Evolutionary conservation across 1,284 basidiomycete species (phyloP), one percentile per base, ranked within the genome.

Genomic region (Schizophyllum commune): DNA sequence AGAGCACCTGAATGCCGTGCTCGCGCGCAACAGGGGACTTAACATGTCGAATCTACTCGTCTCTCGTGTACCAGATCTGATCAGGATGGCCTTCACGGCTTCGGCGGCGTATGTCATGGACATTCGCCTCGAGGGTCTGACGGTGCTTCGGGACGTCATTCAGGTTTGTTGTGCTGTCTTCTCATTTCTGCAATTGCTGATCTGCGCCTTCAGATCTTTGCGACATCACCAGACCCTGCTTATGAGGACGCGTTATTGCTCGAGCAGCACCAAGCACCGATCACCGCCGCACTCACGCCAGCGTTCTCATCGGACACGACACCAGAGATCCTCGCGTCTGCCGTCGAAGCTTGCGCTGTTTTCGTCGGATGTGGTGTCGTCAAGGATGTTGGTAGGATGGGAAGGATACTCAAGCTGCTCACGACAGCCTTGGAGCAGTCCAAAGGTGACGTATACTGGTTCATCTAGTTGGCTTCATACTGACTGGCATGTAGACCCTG

Each of bases 251-350:
- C 93, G 0, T 78, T 96, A 3, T 78, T 99, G 1, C 81, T 99
- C n/a, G 96, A 99, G 71, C 97, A 99, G 72, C 92, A 98, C 73
- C 96, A 99, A 75, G 97, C 97, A 0, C 96, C 97, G 0, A 97
- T 99, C 63, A 96, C 96, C 1, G 94, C 97, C 1, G 97, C 97
- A 0, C 81, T 99, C n/a, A 99, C 96, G 0, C 96, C 97, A 0
- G 96, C 96, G 0, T 99, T 99, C 70, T 92, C 92, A 3, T 81
- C 91, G 0, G 97, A 99, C 71, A 94, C 95, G 0, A 94, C 95
- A 0, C 96, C 96, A 0, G 96, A 99, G 71, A 96, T 99, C 21
- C 72, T 98, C 34, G 92, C 96, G 0, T 87, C 90, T 15, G 96
- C 96, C 0, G 88, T 99, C 21, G 86, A 96, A 69, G 92, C 96